Percentiles rank a stretch among this genome's conserved stretches.
Evolutionary conservation across 345 rosid genomes (phyloP).

Genomic region (Sonneratia caseolaris): DNA sequence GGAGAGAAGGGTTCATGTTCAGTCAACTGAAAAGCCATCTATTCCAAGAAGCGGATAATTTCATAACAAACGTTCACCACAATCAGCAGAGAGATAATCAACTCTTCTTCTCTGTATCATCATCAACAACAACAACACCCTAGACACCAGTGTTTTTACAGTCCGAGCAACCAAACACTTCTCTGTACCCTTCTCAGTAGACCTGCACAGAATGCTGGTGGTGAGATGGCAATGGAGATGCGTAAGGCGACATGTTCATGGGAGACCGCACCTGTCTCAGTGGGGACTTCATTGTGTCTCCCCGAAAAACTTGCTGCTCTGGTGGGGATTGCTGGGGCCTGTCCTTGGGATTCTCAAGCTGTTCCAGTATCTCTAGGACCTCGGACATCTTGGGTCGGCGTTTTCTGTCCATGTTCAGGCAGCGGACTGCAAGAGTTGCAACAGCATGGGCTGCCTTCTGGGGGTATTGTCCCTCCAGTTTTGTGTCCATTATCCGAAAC

Average conservation of each 20-base stretch:
- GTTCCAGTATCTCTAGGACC: constrained; percentile 58
- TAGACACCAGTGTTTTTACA: not conserved
- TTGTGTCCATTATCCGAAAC: constrained; percentile 92
- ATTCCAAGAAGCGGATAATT: too few relatives aligned
- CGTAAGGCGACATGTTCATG: constrained; percentile 36
- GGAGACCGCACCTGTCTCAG: constrained; percentile 48
- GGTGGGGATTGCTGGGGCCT: constrained; percentile 20
- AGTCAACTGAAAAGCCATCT: too few relatives aligned
- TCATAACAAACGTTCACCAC: too few relatives aligned
- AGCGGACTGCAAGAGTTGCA: constrained; percentile 66
- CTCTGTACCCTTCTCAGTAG: constrained; percentile 18
- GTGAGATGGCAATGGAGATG: constrained; percentile 51
- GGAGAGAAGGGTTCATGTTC: too few relatives aligned
- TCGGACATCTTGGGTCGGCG: constrained; percentile 82
- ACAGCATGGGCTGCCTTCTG: constrained; percentile 76
- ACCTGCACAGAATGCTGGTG: constrained; percentile 46
- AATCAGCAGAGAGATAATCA: too few relatives aligned
- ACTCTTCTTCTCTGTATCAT: not conserved
- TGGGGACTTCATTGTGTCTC: constrained; percentile 42
- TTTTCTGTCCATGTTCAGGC: constrained; percentile 57
- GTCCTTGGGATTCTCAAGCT: constrained; percentile 39
- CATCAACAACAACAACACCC: not conserved
- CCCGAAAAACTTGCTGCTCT: constrained; percentile 24
- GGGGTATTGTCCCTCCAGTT: constrained; percentile 87
- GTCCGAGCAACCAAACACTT: not conserved